phyloP scores from a whole-genome alignment of 2,329 filamentous ascomycete species.

The Cercospora canescens region DNA sequence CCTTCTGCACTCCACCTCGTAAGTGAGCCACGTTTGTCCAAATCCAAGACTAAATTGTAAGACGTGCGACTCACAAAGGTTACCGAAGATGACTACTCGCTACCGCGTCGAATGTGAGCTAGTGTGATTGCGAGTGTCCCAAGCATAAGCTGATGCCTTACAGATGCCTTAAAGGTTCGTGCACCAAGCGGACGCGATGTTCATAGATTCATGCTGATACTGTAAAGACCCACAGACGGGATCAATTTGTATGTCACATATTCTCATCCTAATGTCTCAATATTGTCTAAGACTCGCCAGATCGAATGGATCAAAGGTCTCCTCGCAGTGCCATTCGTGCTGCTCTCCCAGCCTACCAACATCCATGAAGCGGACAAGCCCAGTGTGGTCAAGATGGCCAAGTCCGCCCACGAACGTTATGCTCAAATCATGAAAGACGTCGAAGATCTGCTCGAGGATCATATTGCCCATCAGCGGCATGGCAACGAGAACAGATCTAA shows the following conservation, averaged over 20 bases:
- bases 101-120: constrained; percentile 41
- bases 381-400: constrained; percentile 65
- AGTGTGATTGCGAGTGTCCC: not conserved
- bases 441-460: constrained; percentile 86
- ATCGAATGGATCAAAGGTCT: constrained; percentile 80
- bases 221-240: constrained; percentile 80
- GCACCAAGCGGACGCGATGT: not conserved
- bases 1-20: not conserved
- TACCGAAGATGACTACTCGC: constrained; percentile 37
- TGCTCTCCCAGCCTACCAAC: constrained; percentile 91
- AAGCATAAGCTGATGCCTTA: constrained; percentile 7
- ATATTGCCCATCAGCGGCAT: constrained; percentile 73
- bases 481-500: constrained; percentile 65
- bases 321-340: constrained; percentile 90
- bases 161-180: constrained; percentile 65
- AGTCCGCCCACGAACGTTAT: constrained; percentile 82
- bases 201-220: not conserved
- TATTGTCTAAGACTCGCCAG: constrained; percentile 19
- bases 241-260: constrained; percentile 71
- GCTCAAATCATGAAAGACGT: constrained; percentile 95
- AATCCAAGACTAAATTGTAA: not conserved
- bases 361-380: constrained; percentile 71
- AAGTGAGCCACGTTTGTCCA: not conserved
- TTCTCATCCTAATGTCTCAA: not conserved
- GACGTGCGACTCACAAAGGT: not conserved